Percentiles rank a stretch among this genome's conserved stretches.
These are phyloP conservation scores for Pulveroboletus sp. DNA, from an alignment of 768 basidiomycete species.

Conservation along the genomic window DNA sequence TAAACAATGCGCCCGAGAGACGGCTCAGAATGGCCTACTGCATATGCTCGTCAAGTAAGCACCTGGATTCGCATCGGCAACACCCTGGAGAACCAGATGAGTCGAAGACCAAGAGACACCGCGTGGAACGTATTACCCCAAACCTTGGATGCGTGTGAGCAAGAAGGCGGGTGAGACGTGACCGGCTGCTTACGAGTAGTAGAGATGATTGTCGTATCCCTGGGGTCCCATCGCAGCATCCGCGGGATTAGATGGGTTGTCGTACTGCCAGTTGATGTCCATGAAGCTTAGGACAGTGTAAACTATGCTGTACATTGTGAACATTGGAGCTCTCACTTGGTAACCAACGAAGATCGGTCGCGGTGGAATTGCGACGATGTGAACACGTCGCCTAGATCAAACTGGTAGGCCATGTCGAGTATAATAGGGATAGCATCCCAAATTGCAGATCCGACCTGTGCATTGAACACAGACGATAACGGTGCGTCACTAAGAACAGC, in stretches of 20 bases:
- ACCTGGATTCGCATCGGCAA: constrained; percentile 56
- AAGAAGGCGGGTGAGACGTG: neutral
- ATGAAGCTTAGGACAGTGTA: constrained; percentile 53
- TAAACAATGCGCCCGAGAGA: neutral
- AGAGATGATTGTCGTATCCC: constrained; percentile 74
- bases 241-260: constrained; percentile 67
- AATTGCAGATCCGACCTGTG: constrained; percentile 32
- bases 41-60: constrained; percentile 68
- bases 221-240: constrained; percentile 66
- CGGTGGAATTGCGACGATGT: constrained; percentile 17
- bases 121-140: constrained; percentile 40
- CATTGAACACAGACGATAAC: constrained; percentile 19
- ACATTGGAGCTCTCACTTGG: constrained; percentile 32
- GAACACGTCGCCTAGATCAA: constrained; percentile 21
- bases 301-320: neutral
- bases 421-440: constrained; percentile 36
- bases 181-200: constrained; percentile 52
- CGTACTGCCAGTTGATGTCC: constrained; percentile 75
- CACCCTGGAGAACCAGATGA: constrained; percentile 43
- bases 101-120: neutral
- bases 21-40: constrained; percentile 43
- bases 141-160: constrained; percentile 37
- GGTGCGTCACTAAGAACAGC: constrained; percentile 27
- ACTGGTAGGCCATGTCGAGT: constrained; percentile 21
- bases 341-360: constrained; percentile 27